Evolutionary conservation across 2,329 filamentous ascomycete species (phyloP).

Genomic region (Penicillium italicum): DNA sequence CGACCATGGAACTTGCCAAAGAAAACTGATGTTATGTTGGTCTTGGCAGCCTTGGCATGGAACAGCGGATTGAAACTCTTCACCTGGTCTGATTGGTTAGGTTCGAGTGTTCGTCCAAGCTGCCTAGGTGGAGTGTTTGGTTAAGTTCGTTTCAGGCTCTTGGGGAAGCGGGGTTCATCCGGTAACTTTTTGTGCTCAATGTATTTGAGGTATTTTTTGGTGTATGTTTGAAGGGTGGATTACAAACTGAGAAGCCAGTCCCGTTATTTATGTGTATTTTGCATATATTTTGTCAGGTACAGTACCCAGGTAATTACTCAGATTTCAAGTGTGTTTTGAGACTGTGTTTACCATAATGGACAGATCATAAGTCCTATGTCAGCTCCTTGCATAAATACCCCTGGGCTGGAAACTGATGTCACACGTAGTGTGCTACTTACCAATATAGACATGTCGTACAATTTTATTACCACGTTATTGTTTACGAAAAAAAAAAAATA

Average conservation of each 20-base stretch:
- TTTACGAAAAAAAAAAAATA: too few relatives aligned
- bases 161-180: constrained; percentile 1
- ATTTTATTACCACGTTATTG: too few relatives aligned
- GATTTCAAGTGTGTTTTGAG: background rate
- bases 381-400: constrained; percentile 9
- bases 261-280: background rate
- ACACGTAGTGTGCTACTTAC: background rate
- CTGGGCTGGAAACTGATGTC: background rate
- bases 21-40: background rate
- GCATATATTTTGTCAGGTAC: background rate
- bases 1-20: background rate
- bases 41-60: constrained; percentile 3
- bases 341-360: background rate
- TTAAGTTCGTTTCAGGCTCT: background rate
- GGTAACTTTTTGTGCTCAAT: background rate
- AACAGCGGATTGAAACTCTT: background rate
- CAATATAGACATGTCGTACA: background rate
- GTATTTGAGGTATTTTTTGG: background rate
- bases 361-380: constrained; percentile 2
- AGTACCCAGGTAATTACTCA: background rate
- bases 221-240: background rate
- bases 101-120: constrained; percentile 5
- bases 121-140: background rate
- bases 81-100: constrained; percentile 9
- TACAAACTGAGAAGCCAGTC: background rate